Base-by-base conservation (phyloP, 116 monocot genomes). In the Trichopus zeylanicus region DNA sequence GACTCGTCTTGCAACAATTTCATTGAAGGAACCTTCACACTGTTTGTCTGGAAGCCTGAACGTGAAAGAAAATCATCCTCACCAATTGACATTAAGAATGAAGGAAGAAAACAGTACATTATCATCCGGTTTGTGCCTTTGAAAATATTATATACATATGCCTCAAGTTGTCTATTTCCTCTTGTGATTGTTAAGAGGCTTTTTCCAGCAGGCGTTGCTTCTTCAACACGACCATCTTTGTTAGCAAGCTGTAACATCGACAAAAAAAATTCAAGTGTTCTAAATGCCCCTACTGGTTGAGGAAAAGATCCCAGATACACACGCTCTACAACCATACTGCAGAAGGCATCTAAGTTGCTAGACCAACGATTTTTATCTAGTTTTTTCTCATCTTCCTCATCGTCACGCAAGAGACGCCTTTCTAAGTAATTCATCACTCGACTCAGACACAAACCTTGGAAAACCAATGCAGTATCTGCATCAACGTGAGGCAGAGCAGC, bases 161-260 rank as follows among this genome's bases (percentile, higher is more conserved):
- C 54, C 28, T 99, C 99, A 47, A 99, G 83, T 57, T 88, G 92
- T 67, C 61, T 82, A 49, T 38, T 75, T 62, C 85, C 85, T 70
- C 87, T 82, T 19, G 80, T 69, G 32, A 99, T 92, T n/a, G n/a
- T n/a, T 57, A 99, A 74, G 66, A 88, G 76, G 35, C 92, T 82
- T 73, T 89, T 92, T 20, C 92, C 88, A 22, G 67, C 32, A 66
- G 86, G 88, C 29, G 79, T 65, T 59, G 80, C 78, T 52, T 99
- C 99, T 76, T 92, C 92, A 58, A 99, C 72, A 21, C 85, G 78
- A 7, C 89, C 86, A 67, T 99, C 88, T 77, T 92, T 99, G 65
- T 99, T 99, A 31, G 92, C 88, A 46, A 99, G 81, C 54, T 99
- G 99, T 53, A 99, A 62, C 91, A 99, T 92, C 15, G 99, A 99